Conservation (phyloP, 306 rosid genomes). For the Heteromeles arbutifolia region DNA sequence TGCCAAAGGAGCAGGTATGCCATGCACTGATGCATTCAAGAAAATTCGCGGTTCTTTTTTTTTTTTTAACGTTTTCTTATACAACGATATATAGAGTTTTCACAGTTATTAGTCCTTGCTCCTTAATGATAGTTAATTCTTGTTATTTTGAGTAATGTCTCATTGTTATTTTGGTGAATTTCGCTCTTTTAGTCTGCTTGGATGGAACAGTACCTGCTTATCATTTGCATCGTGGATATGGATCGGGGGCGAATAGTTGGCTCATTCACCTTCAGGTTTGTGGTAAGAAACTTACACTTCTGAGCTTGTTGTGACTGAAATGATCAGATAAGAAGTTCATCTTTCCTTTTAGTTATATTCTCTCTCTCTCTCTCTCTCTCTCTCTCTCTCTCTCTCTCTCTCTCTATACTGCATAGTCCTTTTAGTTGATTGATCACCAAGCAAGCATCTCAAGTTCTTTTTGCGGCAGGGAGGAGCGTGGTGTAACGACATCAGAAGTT, state of each 20-base stretch:
- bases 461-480: constrained; percentile 82
- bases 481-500: constrained; percentile 54
- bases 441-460: not conserved
- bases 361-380: too few species aligned
- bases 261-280: constrained; percentile 84
- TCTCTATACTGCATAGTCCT: too few species aligned
- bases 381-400: too few species aligned
- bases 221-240: constrained; percentile 72
- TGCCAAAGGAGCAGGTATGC: constrained; percentile 71
- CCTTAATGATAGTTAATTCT: not conserved
- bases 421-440: not conserved
- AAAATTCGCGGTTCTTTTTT: too few species aligned
- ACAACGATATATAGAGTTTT: not conserved
- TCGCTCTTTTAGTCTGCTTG: constrained; percentile 58
- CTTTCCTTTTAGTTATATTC: not conserved
- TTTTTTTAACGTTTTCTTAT: too few species aligned
- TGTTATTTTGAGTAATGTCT: not conserved
- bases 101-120: not conserved
- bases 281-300: not conserved
- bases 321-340: not conserved
- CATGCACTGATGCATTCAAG: too few species aligned
- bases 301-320: not conserved
- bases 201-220: constrained; percentile 93
- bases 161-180: constrained; percentile 5
- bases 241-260: constrained; percentile 81